Conservation (phyloP, 2,329 filamentous ascomycete genomes). For the Verticillium alfalfae region DNA sequence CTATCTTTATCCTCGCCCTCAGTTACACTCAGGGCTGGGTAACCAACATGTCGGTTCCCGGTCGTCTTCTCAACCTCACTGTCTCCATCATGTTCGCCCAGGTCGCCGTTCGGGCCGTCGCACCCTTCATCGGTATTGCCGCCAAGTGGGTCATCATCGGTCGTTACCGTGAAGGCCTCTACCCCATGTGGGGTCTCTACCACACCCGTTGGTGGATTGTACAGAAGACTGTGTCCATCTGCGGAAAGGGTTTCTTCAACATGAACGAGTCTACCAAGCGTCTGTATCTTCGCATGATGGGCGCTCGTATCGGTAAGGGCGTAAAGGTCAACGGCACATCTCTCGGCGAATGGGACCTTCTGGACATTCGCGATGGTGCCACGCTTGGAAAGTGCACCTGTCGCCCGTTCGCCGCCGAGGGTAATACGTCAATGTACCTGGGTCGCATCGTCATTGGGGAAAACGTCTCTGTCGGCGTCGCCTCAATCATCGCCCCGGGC, state of each 20-base stretch:
- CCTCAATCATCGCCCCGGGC: conserved; percentile 45
- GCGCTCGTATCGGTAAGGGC: conserved; percentile 45
- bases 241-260: conserved; percentile 40
- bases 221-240: conserved; percentile 45
- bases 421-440: conserved; percentile 54
- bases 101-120: conserved; percentile 27
- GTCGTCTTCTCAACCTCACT: conserved; percentile 42
- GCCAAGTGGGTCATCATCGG: conserved; percentile 52
- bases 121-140: conserved; percentile 41
- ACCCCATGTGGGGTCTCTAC: conserved; percentile 55
- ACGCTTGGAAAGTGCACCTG: conserved; percentile 37
- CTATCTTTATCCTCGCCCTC: conserved; percentile 42
- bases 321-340: conserved; percentile 39
- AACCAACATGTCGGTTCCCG: conserved; percentile 31
- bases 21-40: conserved; percentile 30
- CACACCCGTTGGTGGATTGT: conserved; percentile 55
- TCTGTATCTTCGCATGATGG: conserved; percentile 45
- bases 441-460: conserved; percentile 43
- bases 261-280: conserved; percentile 29
- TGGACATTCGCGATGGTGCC: conserved; percentile 46
- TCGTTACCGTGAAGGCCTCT: conserved; percentile 44
- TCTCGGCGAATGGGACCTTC: conserved; percentile 51
- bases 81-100: conserved; percentile 37
- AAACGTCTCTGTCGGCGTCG: conserved; percentile 39
- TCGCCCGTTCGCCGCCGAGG: conserved; percentile 48